A percentile compares a stretch with the other conserved stretches of the same genome.
Evolutionary conservation across 768 basidiomycete genomes (phyloP).

Genomic region (Xanthoconium purpureum): DNA sequence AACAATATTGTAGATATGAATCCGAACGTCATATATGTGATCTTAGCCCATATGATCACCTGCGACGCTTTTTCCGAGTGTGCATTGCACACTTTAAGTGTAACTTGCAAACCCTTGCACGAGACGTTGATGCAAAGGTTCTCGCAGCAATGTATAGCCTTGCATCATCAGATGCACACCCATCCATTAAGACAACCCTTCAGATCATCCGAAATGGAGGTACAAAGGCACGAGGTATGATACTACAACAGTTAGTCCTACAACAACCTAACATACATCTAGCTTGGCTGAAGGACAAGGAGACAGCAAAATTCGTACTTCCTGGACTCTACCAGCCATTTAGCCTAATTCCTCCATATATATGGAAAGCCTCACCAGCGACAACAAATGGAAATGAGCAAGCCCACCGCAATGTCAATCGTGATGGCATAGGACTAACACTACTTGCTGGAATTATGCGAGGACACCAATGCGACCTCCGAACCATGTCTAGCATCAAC

Average conservation of each 20-base stretch:
- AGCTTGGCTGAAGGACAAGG: slow-evolving; percentile 5
- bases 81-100: background rate
- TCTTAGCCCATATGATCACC: slow-evolving; percentile 6
- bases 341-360: background rate
- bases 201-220: background rate
- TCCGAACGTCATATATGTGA: background rate
- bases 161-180: background rate
- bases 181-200: background rate
- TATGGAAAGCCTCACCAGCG: slow-evolving; percentile 4
- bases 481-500: no score
- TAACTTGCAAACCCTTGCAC: background rate
- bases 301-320: background rate
- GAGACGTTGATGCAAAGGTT: background rate
- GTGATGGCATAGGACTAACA: background rate
- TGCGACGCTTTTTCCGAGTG: background rate
- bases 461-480: no score
- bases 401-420: background rate
- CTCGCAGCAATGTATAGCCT: background rate
- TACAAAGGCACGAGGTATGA: background rate
- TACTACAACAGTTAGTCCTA: no score
- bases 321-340: background rate
- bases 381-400: slow-evolving; percentile 10
- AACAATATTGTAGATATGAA: background rate
- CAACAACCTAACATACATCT: no score
- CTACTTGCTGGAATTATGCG: background rate